A percentile compares a stretch with the other conserved stretches of the same genome.
Evolutionary conservation across 225 moss, liverwort and hornwort genomes (phyloP).

Genomic region (Pleurozium schreberi): DNA sequence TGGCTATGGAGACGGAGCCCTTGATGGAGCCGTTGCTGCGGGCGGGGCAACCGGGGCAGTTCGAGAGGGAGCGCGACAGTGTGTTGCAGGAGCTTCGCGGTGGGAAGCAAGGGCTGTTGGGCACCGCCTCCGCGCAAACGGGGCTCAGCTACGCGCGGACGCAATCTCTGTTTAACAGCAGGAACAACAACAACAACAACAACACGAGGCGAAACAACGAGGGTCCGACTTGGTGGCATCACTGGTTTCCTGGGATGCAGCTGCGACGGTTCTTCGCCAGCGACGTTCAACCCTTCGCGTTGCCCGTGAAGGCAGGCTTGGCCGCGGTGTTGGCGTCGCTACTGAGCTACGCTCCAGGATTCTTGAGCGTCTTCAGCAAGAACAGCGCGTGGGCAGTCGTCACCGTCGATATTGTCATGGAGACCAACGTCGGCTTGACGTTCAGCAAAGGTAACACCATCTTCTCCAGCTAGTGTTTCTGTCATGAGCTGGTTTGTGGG

Average conservation of each 20-base stretch:
- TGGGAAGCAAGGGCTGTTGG: constrained; percentile 26
- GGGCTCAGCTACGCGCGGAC: constrained; percentile 16
- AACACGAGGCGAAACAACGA: not conserved
- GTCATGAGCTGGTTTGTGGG: not conserved
- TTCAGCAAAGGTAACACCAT: constrained; percentile 53
- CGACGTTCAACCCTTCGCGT: not conserved
- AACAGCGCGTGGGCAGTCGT: constrained; percentile 71
- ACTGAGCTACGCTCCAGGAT: constrained; percentile 10
- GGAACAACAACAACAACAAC: not conserved
- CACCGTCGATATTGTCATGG: constrained; percentile 72
- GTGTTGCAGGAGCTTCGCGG: constrained; percentile 13
- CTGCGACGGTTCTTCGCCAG: not conserved
- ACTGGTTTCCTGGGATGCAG: not conserved
- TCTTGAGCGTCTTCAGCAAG: constrained; percentile 49
- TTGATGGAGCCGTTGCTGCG: not conserved
- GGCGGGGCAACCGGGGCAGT: not conserved
- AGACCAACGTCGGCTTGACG: constrained; percentile 66
- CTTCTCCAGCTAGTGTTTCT: not conserved
- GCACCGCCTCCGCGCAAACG: not conserved
- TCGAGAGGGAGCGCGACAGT: constrained; percentile 8
- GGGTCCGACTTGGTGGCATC: not conserved
- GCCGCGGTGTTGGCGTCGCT: constrained; percentile 51
- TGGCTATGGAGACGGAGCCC: not conserved
- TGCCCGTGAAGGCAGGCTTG: constrained; percentile 61
- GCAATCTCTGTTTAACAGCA: not conserved